Percentiles rank a stretch among this genome's conserved stretches.
These are phyloP conservation scores for Psilocybe cubensis DNA, from an alignment of 768 basidiomycete genomes.

Conservation along the genomic window DNA sequence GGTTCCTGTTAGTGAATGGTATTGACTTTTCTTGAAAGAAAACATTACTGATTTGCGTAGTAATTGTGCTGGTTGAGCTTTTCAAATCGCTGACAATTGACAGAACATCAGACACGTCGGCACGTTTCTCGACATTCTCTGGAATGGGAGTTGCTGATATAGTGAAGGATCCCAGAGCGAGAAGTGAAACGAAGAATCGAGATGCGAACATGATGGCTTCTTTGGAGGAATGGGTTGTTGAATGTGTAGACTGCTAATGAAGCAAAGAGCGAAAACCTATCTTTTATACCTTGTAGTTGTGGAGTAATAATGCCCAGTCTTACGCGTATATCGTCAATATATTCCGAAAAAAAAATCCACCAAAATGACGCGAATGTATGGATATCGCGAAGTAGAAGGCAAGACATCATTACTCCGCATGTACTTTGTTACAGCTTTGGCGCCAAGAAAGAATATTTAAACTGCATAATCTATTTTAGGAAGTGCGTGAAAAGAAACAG, in stretches of 20 bases:
- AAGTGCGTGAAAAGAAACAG: too few relatives aligned
- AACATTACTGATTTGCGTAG: slow-evolving; percentile 1
- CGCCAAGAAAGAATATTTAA: too few relatives aligned
- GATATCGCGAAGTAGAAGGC: background rate
- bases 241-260: too few relatives aligned
- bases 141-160: slow-evolving; percentile 1
- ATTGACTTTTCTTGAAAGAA: background rate
- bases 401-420: background rate
- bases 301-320: background rate
- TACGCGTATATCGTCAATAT: background rate
- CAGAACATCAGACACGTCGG: slow-evolving; percentile 2
- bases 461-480: too few relatives aligned
- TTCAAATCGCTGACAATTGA: background rate
- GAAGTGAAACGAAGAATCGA: slow-evolving; percentile 3
- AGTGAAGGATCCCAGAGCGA: background rate
- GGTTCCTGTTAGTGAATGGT: background rate
- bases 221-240: background rate
- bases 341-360: background rate
- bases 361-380: background rate
- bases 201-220: slow-evolving; percentile 1
- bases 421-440: too few relatives aligned
- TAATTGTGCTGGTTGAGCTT: background rate
- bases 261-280: too few relatives aligned
- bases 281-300: background rate
- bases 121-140: slow-evolving; percentile 1